A percentile compares a stretch with the other conserved stretches of the same genome.
phyloP scores from a whole-genome alignment of 495 filamentous ascomycete genomes.

The Hypoxylon trugodes region DNA sequence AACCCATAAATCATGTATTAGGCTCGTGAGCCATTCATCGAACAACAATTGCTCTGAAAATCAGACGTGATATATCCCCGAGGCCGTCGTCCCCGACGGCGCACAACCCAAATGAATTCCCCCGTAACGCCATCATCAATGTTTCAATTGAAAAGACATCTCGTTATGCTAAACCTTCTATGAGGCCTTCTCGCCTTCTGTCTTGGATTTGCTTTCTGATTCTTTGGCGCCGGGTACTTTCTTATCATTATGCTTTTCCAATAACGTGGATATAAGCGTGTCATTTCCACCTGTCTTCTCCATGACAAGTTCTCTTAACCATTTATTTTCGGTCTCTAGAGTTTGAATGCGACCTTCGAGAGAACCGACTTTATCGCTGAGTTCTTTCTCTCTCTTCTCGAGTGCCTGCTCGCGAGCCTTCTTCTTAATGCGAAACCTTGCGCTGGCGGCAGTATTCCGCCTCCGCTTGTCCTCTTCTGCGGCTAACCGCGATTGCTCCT shows the following conservation, averaged over 20 bases:
- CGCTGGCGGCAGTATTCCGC: constrained; percentile 93
- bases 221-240: constrained; percentile 23
- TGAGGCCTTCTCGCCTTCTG: constrained; percentile 32
- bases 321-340: constrained; percentile 94
- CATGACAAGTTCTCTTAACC: constrained; percentile 91
- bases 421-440: constrained; percentile 98
- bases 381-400: constrained; percentile 89
- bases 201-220: constrained; percentile 20
- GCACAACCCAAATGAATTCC: constrained; percentile 20
- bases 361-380: constrained; percentile 79
- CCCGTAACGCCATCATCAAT: constrained; percentile 37
- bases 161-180: constrained; percentile 9
- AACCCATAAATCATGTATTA: constrained; percentile 33
- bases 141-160: constrained; percentile 12
- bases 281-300: constrained; percentile 81
- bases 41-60: constrained; percentile 15
- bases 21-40: constrained; percentile 9
- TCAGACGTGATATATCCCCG: constrained; percentile 31
- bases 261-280: constrained; percentile 54
- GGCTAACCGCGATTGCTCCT: constrained; percentile 76
- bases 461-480: constrained; percentile 98
- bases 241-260: constrained; percentile 51
- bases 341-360: constrained; percentile 85
- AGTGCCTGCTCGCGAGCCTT: constrained; percentile 97
- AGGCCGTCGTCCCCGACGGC: constrained; percentile 14